Conservation (phyloP, 208 protist genomes). For the Trypanosoma vivax region DNA sequence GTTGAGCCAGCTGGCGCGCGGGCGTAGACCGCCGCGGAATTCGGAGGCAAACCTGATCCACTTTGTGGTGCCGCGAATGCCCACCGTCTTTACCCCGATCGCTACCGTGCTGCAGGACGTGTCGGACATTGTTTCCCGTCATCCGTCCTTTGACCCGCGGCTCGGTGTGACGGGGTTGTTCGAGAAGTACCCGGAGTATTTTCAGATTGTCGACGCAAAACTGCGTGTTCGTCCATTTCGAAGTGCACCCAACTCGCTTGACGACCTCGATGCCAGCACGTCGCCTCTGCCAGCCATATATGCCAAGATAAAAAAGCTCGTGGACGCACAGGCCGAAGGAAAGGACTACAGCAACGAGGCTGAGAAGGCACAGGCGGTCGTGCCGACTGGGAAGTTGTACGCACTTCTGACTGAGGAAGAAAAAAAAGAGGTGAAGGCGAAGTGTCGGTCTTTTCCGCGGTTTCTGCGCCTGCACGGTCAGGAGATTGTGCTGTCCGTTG, state of each 20-base stretch:
- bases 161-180: slow-evolving; percentile 75
- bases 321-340: slow-evolving; percentile 46
- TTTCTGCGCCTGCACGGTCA: slow-evolving; percentile 80
- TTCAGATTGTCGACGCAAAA: slow-evolving; percentile 65
- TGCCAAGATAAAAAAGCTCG: slow-evolving; percentile 35
- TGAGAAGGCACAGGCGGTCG: slow-evolving; percentile 35
- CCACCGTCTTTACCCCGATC: slow-evolving; percentile 51
- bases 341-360: slow-evolving; percentile 48
- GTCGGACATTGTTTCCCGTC: slow-evolving; percentile 63
- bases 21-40: slow-evolving; percentile 53
- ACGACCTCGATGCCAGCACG: slow-evolving; percentile 33
- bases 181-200: slow-evolving; percentile 85
- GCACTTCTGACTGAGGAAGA: slow-evolving; percentile 47
- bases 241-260: slow-evolving; percentile 63
- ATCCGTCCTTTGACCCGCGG: slow-evolving; percentile 72
- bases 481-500: slow-evolving; percentile 55
- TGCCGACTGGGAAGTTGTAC: slow-evolving; percentile 67
- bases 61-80: slow-evolving; percentile 53
- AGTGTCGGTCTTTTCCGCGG: slow-evolving; percentile 68
- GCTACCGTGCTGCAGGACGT: slow-evolving; percentile 71
- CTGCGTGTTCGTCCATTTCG: slow-evolving; percentile 71
- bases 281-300: slow-evolving; percentile 59
- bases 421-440: slow-evolving; percentile 43
- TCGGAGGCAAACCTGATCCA: slow-evolving; percentile 72
- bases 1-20: slow-evolving; percentile 14